These are phyloP conservation scores for Epicoccum nigrum DNA, from an alignment of 2,329 filamentous ascomycete species.

Conservation along the genomic window DNA sequence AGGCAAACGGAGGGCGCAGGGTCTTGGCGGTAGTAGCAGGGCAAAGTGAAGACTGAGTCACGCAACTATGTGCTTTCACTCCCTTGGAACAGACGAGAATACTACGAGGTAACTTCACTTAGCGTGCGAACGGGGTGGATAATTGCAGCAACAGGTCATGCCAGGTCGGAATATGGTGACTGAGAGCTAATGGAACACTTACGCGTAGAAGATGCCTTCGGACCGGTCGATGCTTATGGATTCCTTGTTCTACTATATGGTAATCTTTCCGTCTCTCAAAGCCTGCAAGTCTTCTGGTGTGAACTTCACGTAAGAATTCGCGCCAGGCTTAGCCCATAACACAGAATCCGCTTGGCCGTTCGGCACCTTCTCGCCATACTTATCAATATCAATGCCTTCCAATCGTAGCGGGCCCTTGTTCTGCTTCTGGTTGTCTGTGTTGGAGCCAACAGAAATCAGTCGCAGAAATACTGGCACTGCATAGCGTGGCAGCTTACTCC, in stretches of 20 bases:
- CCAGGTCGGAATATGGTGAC: too few relatives aligned
- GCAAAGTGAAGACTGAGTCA: slow-evolving; percentile 1
- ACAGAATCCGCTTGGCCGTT: slow-evolving; percentile 33
- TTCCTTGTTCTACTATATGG: slow-evolving; percentile 3
- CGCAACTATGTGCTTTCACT: not conserved
- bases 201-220: not conserved
- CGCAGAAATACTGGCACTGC: slow-evolving; percentile 76
- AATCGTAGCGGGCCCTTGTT: slow-evolving; percentile 72
- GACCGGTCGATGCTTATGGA: not conserved
- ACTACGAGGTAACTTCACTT: not conserved
- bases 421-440: slow-evolving; percentile 78
- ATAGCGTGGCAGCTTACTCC: slow-evolving; percentile 64
- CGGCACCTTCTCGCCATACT: slow-evolving; percentile 34
- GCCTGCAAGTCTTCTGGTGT: slow-evolving; percentile 25
- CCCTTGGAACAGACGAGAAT: not conserved
- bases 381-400: slow-evolving; percentile 66
- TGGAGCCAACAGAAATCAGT: slow-evolving; percentile 61
- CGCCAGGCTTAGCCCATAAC: slow-evolving; percentile 37
- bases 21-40: not conserved
- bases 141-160: too few relatives aligned
- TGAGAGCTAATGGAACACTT: not conserved
- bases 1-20: not conserved
- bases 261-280: slow-evolving; percentile 26
- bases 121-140: too few relatives aligned
- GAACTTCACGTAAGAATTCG: slow-evolving; percentile 33